These are phyloP conservation scores for Agrocybe pediades DNA, from an alignment of 768 basidiomycete genomes.

Conservation along the genomic window DNA sequence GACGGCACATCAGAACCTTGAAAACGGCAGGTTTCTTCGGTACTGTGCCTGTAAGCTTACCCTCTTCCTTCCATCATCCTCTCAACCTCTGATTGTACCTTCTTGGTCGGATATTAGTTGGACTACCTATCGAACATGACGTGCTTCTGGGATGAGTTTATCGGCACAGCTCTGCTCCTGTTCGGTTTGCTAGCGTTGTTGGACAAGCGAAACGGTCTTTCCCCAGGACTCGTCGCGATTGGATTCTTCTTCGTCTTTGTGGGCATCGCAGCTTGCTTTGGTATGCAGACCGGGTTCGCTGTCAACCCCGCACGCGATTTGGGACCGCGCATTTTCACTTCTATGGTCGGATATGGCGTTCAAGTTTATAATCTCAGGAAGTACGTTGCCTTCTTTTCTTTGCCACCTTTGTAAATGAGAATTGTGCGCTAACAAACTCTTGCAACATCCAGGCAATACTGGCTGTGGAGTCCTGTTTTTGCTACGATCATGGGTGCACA, in stretches of 20 bases:
- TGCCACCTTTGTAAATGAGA: no score
- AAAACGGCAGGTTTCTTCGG: conserved; percentile 55
- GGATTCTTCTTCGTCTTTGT: conserved; percentile 59
- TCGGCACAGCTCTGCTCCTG: conserved; percentile 59
- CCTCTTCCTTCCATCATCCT: no score
- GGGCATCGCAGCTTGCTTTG: conserved; percentile 59
- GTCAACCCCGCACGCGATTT: conserved; percentile 44
- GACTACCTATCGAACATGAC: conserved; percentile 41
- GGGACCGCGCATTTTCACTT: conserved; percentile 66
- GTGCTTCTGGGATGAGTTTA: conserved; percentile 53
- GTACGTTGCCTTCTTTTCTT: no score
- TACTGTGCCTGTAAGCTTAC: conserved; percentile 53
- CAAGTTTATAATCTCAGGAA: conserved; percentile 30
- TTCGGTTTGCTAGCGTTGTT: conserved; percentile 55
- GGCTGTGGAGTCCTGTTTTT: conserved; percentile 70
- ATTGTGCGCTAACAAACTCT: conserved; percentile 32
- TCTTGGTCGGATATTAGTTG: conserved; percentile 33
- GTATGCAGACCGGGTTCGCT: conserved; percentile 60
- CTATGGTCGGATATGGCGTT: conserved; percentile 68
- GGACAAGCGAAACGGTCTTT: conserved; percentile 54
- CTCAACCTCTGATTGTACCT: not conserved
- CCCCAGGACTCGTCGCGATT: conserved; percentile 57
- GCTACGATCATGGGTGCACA: conserved; percentile 62
- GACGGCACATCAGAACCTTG: conserved; percentile 44
- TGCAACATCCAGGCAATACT: conserved; percentile 59